Base-by-base conservation (phyloP, 306 rosid genomes). In the Abrus precatorius region DNA sequence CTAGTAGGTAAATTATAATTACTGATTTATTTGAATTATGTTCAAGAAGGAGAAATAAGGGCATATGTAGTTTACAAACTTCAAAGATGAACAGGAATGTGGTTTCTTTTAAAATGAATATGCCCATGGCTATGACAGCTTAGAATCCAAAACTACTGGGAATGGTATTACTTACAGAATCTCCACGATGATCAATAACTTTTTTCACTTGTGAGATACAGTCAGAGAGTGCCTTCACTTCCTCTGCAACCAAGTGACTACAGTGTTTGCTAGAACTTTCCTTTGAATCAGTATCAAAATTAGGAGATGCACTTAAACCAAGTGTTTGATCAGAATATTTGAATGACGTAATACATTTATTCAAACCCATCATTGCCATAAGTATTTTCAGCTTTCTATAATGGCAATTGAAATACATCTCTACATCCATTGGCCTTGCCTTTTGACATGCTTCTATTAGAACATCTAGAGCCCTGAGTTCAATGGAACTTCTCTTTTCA, bases 171-270 rank as follows among this genome's bases (percentile, higher is more conserved):
- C 96, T 88, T 86, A 93, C 97, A 59, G 91, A 76, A 82, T 85
- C 86, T 52, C 85, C 88, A 76, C 52, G 77, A 57, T 84, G 80
- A 76, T 91, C 98, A 49, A 87, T 86, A 71, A 82, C 87, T 73
- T 80, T 89, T 92, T 95, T 91, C 88, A 95, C 89, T 88, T 90
- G 90, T 20, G 96, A 90, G 72, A 88, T 86, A 69, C 96, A 91
- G 75, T 83, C 92, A 85, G 96, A 90, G 84, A 93, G 94, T 57
- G 94, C 97, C 86, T 85, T 93, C 75, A 93, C 98, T 93, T 95
- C 99, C 86, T 91, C 91, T 1, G 78, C 86, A 75, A 93, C 90
- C 90, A 90, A 82, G 76, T 81, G 79, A 87, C 85, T 84, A 84
- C 86, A 85, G 84, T 81, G 91, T 87, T 87, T 90, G 87, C 71